Percentiles rank a stretch among this genome's conserved stretches.
phyloP scores from a whole-genome alignment of 2,329 filamentous ascomycete species.

The Exophiala oligosperma region DNA sequence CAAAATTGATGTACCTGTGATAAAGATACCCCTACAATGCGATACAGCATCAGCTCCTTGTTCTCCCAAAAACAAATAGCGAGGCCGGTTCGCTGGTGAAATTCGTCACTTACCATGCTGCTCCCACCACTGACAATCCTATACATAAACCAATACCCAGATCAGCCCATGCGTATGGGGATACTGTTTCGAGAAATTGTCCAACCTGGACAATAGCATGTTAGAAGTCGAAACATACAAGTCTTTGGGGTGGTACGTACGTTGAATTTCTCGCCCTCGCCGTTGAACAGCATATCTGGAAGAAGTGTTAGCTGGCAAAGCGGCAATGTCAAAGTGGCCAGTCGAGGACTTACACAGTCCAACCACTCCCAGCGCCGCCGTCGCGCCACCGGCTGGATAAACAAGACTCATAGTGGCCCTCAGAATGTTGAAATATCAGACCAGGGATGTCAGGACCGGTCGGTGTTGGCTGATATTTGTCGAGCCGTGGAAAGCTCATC shows the following conservation, averaged over 20 bases:
- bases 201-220: slow-evolving; percentile 63
- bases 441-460: background rate
- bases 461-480: background rate
- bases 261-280: slow-evolving; percentile 94
- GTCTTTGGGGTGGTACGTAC: slow-evolving; percentile 50
- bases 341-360: slow-evolving; percentile 68
- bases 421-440: background rate
- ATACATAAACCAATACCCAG: slow-evolving; percentile 93
- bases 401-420: slow-evolving; percentile 64
- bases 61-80: background rate
- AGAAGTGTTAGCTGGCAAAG: slow-evolving; percentile 10
- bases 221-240: background rate
- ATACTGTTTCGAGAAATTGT: slow-evolving; percentile 89
- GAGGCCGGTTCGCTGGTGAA: too few relatives aligned
- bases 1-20: slow-evolving; percentile 95
- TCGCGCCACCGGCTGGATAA: slow-evolving; percentile 69
- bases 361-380: slow-evolving; percentile 68
- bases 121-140: slow-evolving; percentile 91
- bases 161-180: slow-evolving; percentile 90
- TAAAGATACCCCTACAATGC: slow-evolving; percentile 86
- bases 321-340: background rate
- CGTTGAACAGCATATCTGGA: slow-evolving; percentile 97
- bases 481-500: slow-evolving; percentile 11
- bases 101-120: slow-evolving; percentile 72
- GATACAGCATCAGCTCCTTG: slow-evolving; percentile 1